Evolutionary conservation across 129 eudicot species (phyloP).

Genomic region (Pseudognaphalium luteoalbum): DNA sequence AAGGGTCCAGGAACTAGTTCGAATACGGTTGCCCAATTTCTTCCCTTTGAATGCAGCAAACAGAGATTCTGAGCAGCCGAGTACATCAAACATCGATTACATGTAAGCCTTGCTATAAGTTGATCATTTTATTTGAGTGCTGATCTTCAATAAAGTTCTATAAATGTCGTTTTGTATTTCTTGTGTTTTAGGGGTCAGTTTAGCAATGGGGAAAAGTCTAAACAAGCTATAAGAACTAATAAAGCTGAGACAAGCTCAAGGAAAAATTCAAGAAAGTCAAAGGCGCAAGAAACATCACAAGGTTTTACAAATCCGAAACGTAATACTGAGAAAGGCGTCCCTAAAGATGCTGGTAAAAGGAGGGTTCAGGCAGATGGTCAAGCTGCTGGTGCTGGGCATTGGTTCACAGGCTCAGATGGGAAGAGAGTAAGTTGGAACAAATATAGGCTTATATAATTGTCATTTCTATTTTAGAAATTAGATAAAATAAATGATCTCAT

Average conservation of each 20-base stretch:
- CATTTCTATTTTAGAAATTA: not conserved
- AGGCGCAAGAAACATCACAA: constrained; percentile 30
- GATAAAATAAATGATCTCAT: not conserved
- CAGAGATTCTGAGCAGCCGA: constrained; percentile 37
- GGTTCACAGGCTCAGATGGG: constrained; percentile 65
- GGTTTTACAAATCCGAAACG: constrained; percentile 54
- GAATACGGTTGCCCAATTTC: constrained; percentile 69
- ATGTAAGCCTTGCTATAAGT: constrained; percentile 46
- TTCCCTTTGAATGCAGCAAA: constrained; percentile 48
- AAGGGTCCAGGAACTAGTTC: constrained; percentile 71
- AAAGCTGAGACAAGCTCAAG: constrained; percentile 37
- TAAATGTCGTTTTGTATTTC: not conserved
- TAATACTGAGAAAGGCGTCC: constrained; percentile 31
- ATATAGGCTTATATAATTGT: not conserved
- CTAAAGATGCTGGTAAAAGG: constrained; percentile 77
- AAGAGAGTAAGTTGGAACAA: constrained; percentile 57
- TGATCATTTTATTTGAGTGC: not conserved
- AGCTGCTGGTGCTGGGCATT: constrained; percentile 45
- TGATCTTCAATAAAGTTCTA: not conserved
- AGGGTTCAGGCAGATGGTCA: constrained; percentile 70
- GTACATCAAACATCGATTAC: constrained; percentile 66
- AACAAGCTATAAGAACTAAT: constrained; percentile 37
- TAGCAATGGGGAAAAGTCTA: constrained; percentile 43
- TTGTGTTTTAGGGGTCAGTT: constrained; percentile 70
- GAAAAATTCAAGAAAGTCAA: constrained; percentile 34